phyloP scores from a whole-genome alignment of 202 grass and related monocot species.

The Sporobolus alterniflorus region DNA sequence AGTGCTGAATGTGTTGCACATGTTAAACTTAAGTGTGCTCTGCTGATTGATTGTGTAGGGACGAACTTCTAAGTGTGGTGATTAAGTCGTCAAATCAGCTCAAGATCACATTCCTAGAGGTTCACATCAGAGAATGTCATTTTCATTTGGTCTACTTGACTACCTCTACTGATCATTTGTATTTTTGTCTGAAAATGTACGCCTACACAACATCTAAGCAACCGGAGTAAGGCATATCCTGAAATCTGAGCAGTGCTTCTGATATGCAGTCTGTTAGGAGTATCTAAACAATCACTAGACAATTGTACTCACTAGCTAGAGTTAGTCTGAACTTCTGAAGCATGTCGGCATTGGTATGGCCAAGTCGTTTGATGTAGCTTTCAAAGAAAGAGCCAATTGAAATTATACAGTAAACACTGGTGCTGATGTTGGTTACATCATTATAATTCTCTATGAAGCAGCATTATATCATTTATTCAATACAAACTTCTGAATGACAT shows the following conservation, averaged over 20 bases:
- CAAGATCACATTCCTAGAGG: constrained; percentile 98
- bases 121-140: constrained; percentile 41
- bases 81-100: constrained; percentile 94
- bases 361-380: neutral
- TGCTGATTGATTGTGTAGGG: constrained; percentile 66
- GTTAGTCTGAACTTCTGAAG: constrained; percentile 1
- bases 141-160: constrained; percentile 5
- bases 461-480: constrained; percentile 13
- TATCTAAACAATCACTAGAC: too few relatives aligned
- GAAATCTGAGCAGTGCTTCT: neutral
- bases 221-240: neutral
- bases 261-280: constrained; percentile 5
- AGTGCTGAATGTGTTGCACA: neutral
- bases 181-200: neutral
- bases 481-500: constrained; percentile 31
- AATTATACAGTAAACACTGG: neutral
- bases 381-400: neutral
- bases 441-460: neutral
- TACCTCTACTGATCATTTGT: neutral
- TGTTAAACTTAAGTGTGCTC: constrained; percentile 7
- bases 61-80: constrained; percentile 83
- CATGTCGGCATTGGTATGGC: neutral
- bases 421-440: neutral
- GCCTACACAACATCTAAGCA: neutral
- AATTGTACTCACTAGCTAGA: neutral